Conservation (phyloP, 345 rosid genomes). For the Orychophragmus violaceus region DNA sequence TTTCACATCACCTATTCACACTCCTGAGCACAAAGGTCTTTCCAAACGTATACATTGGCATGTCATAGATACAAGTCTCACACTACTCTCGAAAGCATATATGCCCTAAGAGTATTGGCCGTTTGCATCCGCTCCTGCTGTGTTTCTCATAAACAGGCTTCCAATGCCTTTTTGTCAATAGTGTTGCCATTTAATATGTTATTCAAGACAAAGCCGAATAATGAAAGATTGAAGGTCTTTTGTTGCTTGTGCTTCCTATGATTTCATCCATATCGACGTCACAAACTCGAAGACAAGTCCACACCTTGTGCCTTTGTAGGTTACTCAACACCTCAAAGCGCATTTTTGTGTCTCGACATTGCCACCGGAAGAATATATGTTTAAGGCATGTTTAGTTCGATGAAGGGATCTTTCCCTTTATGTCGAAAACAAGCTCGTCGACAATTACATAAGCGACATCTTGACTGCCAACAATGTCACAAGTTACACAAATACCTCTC, state of each 20-base stretch:
- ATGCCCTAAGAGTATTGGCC: background rate
- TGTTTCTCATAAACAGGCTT: background rate
- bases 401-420: background rate
- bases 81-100: background rate
- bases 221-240: background rate
- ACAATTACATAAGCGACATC: no score
- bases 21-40: background rate
- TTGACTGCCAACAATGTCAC: no score
- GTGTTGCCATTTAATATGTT: background rate
- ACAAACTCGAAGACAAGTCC: background rate
- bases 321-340: background rate
- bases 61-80: background rate
- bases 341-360: background rate
- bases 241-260: background rate
- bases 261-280: background rate
- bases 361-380: background rate
- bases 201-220: background rate
- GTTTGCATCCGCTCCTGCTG: background rate
- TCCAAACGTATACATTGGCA: background rate
- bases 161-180: background rate
- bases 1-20: background rate
- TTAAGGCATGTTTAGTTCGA: background rate
- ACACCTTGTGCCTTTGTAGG: background rate
- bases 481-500: no score
- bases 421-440: no score